Evolutionary conservation across 768 basidiomycete genomes (phyloP).

Genomic region (Serendipita sp.): DNA sequence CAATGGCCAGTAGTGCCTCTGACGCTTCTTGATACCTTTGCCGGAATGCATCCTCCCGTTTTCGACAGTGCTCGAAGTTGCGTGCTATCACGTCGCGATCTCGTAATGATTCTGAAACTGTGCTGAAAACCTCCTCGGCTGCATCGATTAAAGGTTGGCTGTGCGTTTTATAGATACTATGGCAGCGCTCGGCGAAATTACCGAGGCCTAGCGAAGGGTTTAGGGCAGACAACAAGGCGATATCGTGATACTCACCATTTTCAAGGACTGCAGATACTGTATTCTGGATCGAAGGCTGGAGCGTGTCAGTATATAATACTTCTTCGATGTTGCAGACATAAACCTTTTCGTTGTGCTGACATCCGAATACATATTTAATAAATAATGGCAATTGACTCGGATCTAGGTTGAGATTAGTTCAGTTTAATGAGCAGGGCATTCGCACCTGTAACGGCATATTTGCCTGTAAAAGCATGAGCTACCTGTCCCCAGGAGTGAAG

Average conservation of each 20-base stretch:
- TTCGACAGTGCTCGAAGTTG: neutral
- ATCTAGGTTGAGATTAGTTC: slow-evolving; percentile 14
- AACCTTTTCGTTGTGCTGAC: slow-evolving; percentile 77
- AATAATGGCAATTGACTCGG: slow-evolving; percentile 48
- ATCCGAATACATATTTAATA: slow-evolving; percentile 44
- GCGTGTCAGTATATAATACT: neutral
- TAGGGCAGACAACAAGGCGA: slow-evolving; percentile 3
- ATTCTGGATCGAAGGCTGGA: slow-evolving; percentile 61
- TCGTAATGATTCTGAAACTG: neutral
- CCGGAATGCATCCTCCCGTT: neutral
- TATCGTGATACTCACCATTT: slow-evolving; percentile 30
- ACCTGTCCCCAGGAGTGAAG: neutral
- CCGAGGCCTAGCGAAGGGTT: slow-evolving; percentile 31
- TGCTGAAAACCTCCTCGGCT: neutral
- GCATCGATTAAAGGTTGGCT: slow-evolving; percentile 23
- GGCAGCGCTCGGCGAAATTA: slow-evolving; percentile 45
- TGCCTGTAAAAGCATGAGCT: slow-evolving; percentile 19
- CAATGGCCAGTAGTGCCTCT: slow-evolving; percentile 26
- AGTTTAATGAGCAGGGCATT: neutral
- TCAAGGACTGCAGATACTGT: slow-evolving; percentile 48
- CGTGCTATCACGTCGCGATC: neutral
- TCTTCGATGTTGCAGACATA: slow-evolving; percentile 4
- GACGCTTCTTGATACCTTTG: neutral
- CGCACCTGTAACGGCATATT: slow-evolving; percentile 29
- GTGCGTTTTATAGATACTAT: slow-evolving; percentile 19